Conservation (phyloP, 73 alveolate genomes). For the Diophrys sp. region DNA sequence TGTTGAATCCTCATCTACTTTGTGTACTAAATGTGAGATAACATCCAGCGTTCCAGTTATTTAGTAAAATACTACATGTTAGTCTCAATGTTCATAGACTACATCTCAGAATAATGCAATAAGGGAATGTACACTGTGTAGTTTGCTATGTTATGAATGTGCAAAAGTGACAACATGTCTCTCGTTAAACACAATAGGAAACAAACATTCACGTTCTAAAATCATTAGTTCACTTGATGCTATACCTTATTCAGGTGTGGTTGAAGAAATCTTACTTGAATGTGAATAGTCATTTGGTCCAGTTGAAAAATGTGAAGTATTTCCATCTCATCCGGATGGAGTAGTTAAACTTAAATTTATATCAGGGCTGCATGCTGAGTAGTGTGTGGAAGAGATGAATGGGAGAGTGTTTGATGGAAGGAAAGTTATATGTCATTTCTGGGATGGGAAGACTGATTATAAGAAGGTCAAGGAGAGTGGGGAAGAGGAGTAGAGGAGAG, state of each 20-base stretch:
- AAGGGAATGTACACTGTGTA: no score
- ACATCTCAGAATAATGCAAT: no score
- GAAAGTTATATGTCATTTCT: conserved; percentile 44
- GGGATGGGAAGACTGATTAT: conserved; percentile 87
- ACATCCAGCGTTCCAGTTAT: no score
- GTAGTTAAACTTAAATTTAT: conserved; percentile 62
- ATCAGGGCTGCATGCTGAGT: conserved; percentile 66
- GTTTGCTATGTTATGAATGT: no score
- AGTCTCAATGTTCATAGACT: no score
- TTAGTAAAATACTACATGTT: no score
- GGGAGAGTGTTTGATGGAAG: conserved; percentile 64
- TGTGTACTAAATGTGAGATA: conserved; percentile 26
- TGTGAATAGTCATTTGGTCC: conserved; percentile 58
- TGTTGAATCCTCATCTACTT: neutral
- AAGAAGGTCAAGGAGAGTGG: conserved; percentile 43
- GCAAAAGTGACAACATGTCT: no score
- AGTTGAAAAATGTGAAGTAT: conserved; percentile 62
- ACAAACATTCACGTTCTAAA: no score
- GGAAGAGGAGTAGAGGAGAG: conserved; percentile 63
- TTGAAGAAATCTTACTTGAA: conserved; percentile 45
- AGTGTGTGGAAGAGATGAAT: conserved; percentile 54
- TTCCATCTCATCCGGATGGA: conserved; percentile 65
- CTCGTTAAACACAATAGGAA: no score
- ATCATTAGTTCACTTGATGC: no score
- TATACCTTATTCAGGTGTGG: no score